Percentiles rank a stretch among this genome's conserved stretches.
phyloP scores from a whole-genome alignment of 1,139 yeast species.

The Candida sojae region DNA sequence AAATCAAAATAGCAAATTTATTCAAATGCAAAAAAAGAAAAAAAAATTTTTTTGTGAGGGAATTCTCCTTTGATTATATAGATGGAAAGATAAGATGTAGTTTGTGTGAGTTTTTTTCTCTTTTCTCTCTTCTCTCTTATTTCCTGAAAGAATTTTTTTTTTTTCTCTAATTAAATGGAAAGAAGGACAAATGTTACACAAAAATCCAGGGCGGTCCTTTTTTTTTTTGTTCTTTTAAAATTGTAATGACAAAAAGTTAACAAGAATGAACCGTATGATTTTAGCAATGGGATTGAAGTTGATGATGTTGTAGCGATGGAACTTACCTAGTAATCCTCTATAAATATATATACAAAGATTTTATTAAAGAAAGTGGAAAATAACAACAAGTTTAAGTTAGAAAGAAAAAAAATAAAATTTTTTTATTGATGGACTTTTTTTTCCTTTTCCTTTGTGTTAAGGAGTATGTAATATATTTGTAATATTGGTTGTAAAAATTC shows the following conservation, averaged over 20 bases:
- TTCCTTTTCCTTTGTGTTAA: neutral
- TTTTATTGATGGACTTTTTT: neutral
- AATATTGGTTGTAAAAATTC: neutral
- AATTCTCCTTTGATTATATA: conserved; percentile 1
- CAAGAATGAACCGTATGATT: too few species aligned
- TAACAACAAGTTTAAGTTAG: too few species aligned
- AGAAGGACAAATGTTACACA: neutral
- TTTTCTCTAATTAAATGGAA: neutral
- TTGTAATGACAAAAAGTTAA: too few species aligned
- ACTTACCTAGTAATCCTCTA: too few species aligned
- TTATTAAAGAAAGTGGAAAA: too few species aligned
- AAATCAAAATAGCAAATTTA: neutral
- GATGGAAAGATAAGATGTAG: neutral
- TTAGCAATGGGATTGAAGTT: too few species aligned
- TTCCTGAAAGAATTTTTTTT: neutral
- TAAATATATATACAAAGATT: too few species aligned
- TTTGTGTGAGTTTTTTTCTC: neutral
- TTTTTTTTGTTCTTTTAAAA: too few species aligned
- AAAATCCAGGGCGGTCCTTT: neutral
- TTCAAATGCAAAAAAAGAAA: neutral
- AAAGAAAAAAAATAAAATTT: too few species aligned
- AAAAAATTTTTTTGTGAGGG: conserved; percentile 1
- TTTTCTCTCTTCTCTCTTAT: neutral
- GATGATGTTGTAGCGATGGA: too few species aligned
- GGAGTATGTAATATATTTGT: conserved; percentile 1